Evolutionary conservation across 225 moss, liverwort and hornwort genomes (phyloP), one percentile per base, ranked within the genome.

Genomic region (Sphagnum contortum): DNA sequence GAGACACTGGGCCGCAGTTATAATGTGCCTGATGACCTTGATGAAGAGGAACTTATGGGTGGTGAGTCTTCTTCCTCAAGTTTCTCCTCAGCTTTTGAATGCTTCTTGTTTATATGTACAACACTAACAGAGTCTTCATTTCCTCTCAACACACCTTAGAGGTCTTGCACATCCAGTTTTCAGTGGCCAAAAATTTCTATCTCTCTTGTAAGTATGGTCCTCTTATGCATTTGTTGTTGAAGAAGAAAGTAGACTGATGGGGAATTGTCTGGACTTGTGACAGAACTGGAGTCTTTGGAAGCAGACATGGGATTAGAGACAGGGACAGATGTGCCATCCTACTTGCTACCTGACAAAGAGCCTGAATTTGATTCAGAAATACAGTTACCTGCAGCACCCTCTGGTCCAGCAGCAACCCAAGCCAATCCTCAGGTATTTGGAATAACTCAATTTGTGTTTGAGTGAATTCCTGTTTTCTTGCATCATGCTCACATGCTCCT

Each of bases 11-110:
- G 96, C 64, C 90, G 93, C 62, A 98, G 96, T 69, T 98, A 98
- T 74, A 82, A 85, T 73, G 93, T 98, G 57, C 96, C 96, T 4
- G 96, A 98, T 70, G 96, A 98, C 50, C 82, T 93, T 64, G 96
- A 98, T 66, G 96, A 93, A 75, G 93, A 92, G 74, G 96, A 98
- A 55, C 92, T 98, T 8, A 83, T 98, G 83, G 96, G 96, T 75
- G 90, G 90, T 91, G 75, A 55, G 64, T 12, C 9, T 10, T 63
- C 14, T 10, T 49, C 9, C 29, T 29, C 29, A 29, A 29, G 29
- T 29, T 29, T 1, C 29, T 29, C 29, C 29, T 29, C 29, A 29
- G 29, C 29, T 29, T 29, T 29, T 29, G 29, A 29, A 29, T 29
- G 29, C 29, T 29, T 29, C 29, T 29, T 29, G 29, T 29, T 29